Conservation (phyloP, 352 stramenopile genomes). For the Globisporangium canariense region DNA sequence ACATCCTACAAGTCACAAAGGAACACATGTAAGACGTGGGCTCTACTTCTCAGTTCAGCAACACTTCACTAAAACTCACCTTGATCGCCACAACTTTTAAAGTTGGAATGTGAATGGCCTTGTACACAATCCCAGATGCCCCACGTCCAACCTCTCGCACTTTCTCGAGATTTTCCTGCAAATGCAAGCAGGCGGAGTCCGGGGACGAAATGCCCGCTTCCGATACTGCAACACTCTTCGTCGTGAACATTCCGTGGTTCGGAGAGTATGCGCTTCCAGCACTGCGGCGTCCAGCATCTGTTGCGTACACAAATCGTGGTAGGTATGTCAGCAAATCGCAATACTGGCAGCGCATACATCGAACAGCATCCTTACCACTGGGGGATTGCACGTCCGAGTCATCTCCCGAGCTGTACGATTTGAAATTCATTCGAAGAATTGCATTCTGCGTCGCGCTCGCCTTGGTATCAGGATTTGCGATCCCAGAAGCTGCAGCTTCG, state of each 20-base stretch:
- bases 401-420: conserved; percentile 63
- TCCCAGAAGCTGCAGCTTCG: conserved; percentile 21
- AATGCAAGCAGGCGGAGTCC: conserved; percentile 65
- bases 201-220: conserved; percentile 84
- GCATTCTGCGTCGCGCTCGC: conserved; percentile 57
- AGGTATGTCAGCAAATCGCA: background rate
- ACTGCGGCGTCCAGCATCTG: conserved; percentile 57
- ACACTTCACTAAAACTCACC: conserved; percentile 29
- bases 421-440: conserved; percentile 66
- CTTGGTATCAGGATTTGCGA: conserved; percentile 7
- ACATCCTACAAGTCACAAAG: conserved; percentile 51
- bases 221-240: conserved; percentile 76
- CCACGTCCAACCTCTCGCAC: conserved; percentile 76
- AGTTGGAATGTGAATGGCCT: conserved; percentile 89
- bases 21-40: background rate
- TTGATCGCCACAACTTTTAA: conserved; percentile 90
- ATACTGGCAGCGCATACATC: background rate
- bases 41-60: background rate
- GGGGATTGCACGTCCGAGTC: conserved; percentile 68
- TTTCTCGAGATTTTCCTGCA: conserved; percentile 82
- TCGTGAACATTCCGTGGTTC: conserved; percentile 87
- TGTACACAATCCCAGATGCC: conserved; percentile 85
- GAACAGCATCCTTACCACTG: conserved; percentile 30
- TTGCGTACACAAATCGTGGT: background rate
- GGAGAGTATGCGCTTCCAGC: conserved; percentile 81